These are phyloP conservation scores for Tolypocladium inflatum DNA, from an alignment of 2,329 filamentous ascomycete genomes.

Conservation along the genomic window DNA sequence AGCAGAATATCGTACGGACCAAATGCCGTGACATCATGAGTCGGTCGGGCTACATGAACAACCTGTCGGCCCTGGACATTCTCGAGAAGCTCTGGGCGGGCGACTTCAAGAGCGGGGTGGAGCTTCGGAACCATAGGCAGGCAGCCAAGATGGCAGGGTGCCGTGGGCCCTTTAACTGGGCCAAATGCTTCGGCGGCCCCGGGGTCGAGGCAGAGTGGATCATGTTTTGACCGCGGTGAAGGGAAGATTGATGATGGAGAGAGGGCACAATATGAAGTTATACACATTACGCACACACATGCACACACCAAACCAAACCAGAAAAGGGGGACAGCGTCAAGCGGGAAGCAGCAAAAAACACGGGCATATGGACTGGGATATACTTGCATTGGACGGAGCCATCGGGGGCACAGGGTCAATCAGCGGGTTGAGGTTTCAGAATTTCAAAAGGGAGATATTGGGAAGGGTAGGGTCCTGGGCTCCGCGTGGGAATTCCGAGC, in stretches of 20 bases:
- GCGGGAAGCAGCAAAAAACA: neutral
- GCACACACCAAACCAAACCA: neutral
- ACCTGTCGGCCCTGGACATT: conserved; percentile 75
- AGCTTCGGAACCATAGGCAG: conserved; percentile 18
- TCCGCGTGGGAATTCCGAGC: neutral
- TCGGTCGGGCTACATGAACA: conserved; percentile 89
- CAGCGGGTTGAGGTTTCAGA: neutral
- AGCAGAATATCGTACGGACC: conserved; percentile 68
- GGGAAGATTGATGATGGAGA: neutral
- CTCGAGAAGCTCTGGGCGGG: conserved; percentile 75
- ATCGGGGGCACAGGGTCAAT: neutral
- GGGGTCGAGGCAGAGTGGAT: conserved; percentile 56
- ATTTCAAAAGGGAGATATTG: neutral
- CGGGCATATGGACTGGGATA: neutral
- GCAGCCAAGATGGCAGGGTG: conserved; percentile 22
- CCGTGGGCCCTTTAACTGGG: conserved; percentile 48
- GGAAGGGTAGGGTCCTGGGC: neutral
- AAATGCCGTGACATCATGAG: conserved; percentile 81
- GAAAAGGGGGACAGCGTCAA: neutral
- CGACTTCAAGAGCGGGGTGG: conserved; percentile 30
- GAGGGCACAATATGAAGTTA: neutral
- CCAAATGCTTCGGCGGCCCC: conserved; percentile 44
- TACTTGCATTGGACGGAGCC: neutral
- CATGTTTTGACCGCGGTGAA: conserved; percentile 41
- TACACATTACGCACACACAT: neutral